phyloP scores from a whole-genome alignment of 352 stramenopile species.

The Pythium chondricola region DNA sequence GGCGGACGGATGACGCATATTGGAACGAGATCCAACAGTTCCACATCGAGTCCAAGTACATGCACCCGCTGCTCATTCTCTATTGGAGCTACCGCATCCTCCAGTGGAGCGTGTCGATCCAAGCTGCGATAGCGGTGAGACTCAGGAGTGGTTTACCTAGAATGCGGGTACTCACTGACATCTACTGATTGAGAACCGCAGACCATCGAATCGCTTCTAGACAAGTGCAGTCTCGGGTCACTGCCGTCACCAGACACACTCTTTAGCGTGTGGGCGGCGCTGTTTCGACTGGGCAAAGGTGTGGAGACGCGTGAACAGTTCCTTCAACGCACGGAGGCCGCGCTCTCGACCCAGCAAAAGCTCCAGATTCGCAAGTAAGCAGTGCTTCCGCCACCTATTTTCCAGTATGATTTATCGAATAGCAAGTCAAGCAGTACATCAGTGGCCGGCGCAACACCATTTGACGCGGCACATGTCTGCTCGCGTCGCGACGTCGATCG shows the following conservation, averaged over 20 bases:
- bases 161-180: conserved; percentile 2
- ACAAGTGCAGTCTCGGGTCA: conserved; percentile 47
- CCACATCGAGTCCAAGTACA: conserved; percentile 44
- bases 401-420: not conserved
- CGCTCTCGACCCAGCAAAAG: conserved; percentile 46
- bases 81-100: conserved; percentile 69
- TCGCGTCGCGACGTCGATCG: conserved; percentile 39
- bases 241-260: conserved; percentile 41
- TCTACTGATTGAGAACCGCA: conserved; percentile 9
- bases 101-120: conserved; percentile 56
- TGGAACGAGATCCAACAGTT: conserved; percentile 80
- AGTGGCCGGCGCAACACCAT: conserved; percentile 69
- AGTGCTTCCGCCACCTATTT: conserved; percentile 1
- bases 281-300: conserved; percentile 42
- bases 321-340: conserved; percentile 31
- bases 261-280: conserved; percentile 52
- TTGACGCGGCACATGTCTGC: conserved; percentile 54
- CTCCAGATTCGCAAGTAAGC: conserved; percentile 33
- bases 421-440: not conserved
- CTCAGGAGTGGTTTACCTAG: not conserved
- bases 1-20: conserved; percentile 61
- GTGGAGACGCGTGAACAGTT: conserved; percentile 24
- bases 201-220: conserved; percentile 61
- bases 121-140: conserved; percentile 48
- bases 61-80: conserved; percentile 52